Conservation (phyloP, 352 stramenopile species). For the Phytophthora sp. region DNA sequence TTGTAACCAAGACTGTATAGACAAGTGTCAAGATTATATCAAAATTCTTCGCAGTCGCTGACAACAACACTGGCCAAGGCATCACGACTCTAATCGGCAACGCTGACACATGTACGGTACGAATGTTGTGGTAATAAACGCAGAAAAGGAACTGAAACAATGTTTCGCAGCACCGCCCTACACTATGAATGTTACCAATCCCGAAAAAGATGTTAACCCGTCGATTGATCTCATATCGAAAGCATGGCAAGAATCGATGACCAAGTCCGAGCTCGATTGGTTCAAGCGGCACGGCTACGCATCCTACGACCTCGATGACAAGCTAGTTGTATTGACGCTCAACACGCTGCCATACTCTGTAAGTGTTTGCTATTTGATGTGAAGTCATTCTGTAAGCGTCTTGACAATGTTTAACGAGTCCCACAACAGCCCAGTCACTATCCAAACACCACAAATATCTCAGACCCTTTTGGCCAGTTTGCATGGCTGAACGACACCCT, state of each 20-base stretch:
- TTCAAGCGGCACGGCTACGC: conserved; percentile 66
- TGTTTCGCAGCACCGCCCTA: conserved; percentile 49
- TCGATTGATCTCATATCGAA: conserved; percentile 57
- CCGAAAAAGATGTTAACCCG: conserved; percentile 46
- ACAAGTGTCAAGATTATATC: conserved; percentile 67
- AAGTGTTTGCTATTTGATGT: too few species aligned
- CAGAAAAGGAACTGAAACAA: neutral
- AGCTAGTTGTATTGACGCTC: conserved; percentile 68
- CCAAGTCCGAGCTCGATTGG: conserved; percentile 48
- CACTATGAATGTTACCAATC: conserved; percentile 75
- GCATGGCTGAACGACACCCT: conserved; percentile 86
- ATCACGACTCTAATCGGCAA: conserved; percentile 74
- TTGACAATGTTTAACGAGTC: neutral
- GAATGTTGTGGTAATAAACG: neutral
- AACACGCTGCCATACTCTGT: conserved; percentile 85
- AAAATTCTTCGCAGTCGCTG: conserved; percentile 48
- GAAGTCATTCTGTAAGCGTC: neutral
- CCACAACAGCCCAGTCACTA: conserved; percentile 53
- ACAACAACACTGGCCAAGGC: conserved; percentile 39
- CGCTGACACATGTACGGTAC: conserved; percentile 61
- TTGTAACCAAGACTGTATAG: conserved; percentile 52
- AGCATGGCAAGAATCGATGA: conserved; percentile 57
- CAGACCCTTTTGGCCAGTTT: conserved; percentile 91
- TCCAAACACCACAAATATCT: conserved; percentile 58
- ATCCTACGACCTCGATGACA: conserved; percentile 59